Base-by-base conservation (phyloP, 768 basidiomycete species). In the Suillus fuscotomentosus region DNA sequence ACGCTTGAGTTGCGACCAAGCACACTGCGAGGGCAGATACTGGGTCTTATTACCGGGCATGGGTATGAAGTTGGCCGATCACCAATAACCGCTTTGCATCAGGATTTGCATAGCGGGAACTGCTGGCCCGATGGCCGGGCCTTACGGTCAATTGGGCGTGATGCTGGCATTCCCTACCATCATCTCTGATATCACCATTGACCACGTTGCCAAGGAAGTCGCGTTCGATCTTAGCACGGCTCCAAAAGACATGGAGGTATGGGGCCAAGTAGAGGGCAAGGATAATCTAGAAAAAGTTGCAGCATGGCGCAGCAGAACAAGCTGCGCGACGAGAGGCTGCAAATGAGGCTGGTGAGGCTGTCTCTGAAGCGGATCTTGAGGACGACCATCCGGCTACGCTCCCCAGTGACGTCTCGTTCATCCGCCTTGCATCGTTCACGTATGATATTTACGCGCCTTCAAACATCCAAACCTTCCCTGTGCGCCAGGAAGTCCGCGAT, bases 51-150 rank as follows among this genome's bases (percentile, higher is more conserved):
- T 70, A 88, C 88, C 0, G 90, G 90, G 42, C 80, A 81, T 51
- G 86, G 85, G 22, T 81, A 82, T 67, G 81, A 86, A 48, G 76
- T 88, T 51, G 95, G 94, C n/a, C 86, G 88, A 17, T 86, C 93
- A 1, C 95, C 97, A 1, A 86, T 94, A 57, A 90, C 86, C 0
- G 94, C 93, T 3, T 81, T 99, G n/a, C 91, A 97, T 70, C 89
- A 92, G 64, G 94, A 97, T 66, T 79, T 82, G 34, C 85, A 90
- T 62, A 87, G 87, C 41, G 97, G 97, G 3, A 84, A 89, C 63
- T 99, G 97, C 77, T 99, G 97, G 95, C 93, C 97, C 1, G n/a
- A 94, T 99, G 78, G 79, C 78, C 6, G 96, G 96, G 0, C 70
- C 81, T 20, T 74, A 84, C 56, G 97, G 96, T 4, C 92, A 92